Evolutionary conservation across 108 stramenopile species (phyloP), one percentile per base, ranked within the genome.

Genomic region (Ochromonas danica): DNA sequence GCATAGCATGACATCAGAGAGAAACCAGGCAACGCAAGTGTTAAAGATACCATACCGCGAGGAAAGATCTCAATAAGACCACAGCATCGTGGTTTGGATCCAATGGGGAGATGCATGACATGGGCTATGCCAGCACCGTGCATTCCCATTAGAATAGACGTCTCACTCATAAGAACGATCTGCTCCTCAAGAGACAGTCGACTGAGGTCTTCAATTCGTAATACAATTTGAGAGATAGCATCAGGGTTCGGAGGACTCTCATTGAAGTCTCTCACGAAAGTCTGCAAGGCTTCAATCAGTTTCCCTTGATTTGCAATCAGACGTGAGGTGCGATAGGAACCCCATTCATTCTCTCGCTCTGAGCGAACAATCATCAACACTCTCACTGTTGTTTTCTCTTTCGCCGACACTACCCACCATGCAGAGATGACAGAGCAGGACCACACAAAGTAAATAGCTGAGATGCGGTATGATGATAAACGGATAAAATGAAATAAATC

Each of bases 11-110:
- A n/a, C n/a, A n/a, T n/a, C n/a, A n/a, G n/a, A n/a, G n/a, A n/a
- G n/a, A n/a, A n/a, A n/a, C n/a, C n/a, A n/a, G n/a, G n/a, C n/a
- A n/a, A n/a, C n/a, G n/a, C n/a, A n/a, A n/a, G n/a, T n/a, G n/a
- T n/a, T n/a, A n/a, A n/a, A n/a, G n/a, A n/a, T n/a, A n/a, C n/a
- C n/a, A n/a, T n/a, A n/a, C 45, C 45, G 22, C 6, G 6, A 14
- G 63, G 63, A 36, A 67, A 67, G 6, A 67, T 67, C 25, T 67
- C 63, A 36, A 67, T 28, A 10, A 67, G 14, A 36, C 63, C 63
- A 33, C 63, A 35, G 10, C 33, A 36, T 3, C 6, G 25, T n/a
- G n/a, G n/a, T 35, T 67, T 28, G 6, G 63, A 3, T 14, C 63
- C 63, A 28, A 67, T 28, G 3, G 63, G 31, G 10, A 67, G 17